Conservation (phyloP, 129 eudicot species). For the Scalesia atractyloides region DNA sequence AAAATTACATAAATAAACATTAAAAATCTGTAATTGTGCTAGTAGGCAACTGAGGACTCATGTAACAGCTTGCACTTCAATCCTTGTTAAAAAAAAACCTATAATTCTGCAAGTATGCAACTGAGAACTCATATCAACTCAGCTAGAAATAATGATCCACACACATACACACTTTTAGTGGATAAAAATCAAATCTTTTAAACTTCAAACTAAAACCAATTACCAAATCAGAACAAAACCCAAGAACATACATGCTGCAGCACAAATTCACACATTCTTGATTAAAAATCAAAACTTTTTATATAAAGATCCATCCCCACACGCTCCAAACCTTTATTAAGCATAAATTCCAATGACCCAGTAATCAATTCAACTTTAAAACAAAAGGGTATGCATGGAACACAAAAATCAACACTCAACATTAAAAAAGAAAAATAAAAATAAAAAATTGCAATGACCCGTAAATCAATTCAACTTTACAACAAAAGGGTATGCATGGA, state of each 20-base stretch:
- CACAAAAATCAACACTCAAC: background rate
- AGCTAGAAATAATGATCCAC: background rate
- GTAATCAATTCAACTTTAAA: slow-evolving; percentile 6
- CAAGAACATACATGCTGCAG: too few species aligned
- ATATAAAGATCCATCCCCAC: too few species aligned
- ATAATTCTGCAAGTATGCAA: too few species aligned
- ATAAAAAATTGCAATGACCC: background rate
- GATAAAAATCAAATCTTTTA: background rate
- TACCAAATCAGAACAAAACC: too few species aligned
- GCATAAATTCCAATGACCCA: background rate
- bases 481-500: too few species aligned
- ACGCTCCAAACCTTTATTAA: too few species aligned
- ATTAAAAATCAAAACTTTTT: background rate
- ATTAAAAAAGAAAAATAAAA: too few species aligned
- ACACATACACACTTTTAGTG: background rate
- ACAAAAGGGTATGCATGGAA: background rate
- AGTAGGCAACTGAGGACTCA: background rate
- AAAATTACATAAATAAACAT: background rate
- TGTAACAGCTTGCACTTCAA: too few species aligned
- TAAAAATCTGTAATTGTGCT: background rate
- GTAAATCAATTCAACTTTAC: slow-evolving; percentile 3
- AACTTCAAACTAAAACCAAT: background rate
- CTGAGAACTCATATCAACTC: slow-evolving; percentile 4
- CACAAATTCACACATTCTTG: background rate
- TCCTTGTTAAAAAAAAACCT: too few species aligned